phyloP scores from a whole-genome alignment of 1,284 basidiomycete species.

The Cryptococcus sp. region DNA sequence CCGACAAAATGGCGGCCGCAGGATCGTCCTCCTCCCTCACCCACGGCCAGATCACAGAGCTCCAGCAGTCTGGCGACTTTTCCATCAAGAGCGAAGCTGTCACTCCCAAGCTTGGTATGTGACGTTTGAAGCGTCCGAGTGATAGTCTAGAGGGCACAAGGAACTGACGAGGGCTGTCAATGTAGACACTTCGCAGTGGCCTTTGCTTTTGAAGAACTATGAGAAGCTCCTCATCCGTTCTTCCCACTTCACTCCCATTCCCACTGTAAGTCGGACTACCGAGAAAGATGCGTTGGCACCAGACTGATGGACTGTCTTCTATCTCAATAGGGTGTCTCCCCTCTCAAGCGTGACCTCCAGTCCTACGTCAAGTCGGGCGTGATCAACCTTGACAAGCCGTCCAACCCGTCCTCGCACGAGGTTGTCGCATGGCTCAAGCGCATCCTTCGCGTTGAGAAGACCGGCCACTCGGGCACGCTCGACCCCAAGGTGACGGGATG shows the following conservation, averaged over 20 bases:
- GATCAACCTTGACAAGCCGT: constrained; percentile 99
- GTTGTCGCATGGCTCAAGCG: constrained; percentile 98
- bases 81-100: constrained; percentile 73
- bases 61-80: constrained; percentile 62
- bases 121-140: neutral
- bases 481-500: constrained; percentile 99
- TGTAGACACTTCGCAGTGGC: constrained; percentile 91
- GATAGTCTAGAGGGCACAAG: neutral
- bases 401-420: constrained; percentile 99
- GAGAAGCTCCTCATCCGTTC: constrained; percentile 88
- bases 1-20: neutral
- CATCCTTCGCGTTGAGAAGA: constrained; percentile 95
- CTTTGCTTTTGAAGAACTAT: constrained; percentile 96
- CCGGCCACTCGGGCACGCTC: constrained; percentile 70
- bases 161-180: neutral
- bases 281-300: too few relatives aligned
- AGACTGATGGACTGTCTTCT: too few relatives aligned
- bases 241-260: constrained; percentile 97
- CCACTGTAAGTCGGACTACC: constrained; percentile 52
- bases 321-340: constrained; percentile 69
- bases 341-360: constrained; percentile 86
- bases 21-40: constrained; percentile 17
- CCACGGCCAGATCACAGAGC: constrained; percentile 34
- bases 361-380: constrained; percentile 96
- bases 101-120: constrained; percentile 62